Percentiles rank a stretch among this genome's conserved stretches.
Conservation (phyloP, 768 basidiomycete genomes). For the Melanogaster broomeanus region DNA sequence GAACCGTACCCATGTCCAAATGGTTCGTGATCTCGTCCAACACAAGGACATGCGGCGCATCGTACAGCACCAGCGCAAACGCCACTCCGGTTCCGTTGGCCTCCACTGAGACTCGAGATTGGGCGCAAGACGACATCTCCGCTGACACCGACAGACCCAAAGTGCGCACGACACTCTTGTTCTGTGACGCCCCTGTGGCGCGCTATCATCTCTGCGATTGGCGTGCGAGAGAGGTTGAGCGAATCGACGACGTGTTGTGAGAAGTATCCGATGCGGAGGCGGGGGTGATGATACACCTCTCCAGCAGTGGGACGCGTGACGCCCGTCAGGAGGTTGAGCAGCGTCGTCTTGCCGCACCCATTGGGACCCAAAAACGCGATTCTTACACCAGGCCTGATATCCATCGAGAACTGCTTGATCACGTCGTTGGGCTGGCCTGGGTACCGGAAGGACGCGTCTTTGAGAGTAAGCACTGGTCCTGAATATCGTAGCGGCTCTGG, state of each 20-base stretch:
- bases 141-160: conserved; percentile 11
- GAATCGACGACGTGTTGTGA: conserved; percentile 63
- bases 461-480: conserved; percentile 35
- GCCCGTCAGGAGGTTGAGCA: conserved; percentile 49
- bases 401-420: conserved; percentile 37
- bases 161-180: conserved; percentile 29
- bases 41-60: conserved; percentile 52
- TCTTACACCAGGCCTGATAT: conserved; percentile 39
- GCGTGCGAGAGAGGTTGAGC: conserved; percentile 26
- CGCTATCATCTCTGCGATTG: conserved; percentile 30
- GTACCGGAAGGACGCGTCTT: conserved; percentile 37
- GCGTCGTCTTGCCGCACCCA: conserved; percentile 46
- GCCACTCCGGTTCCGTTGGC: conserved; percentile 45
- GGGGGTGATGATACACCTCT: conserved; percentile 52
- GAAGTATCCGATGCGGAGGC: conserved; percentile 58
- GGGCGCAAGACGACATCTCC: conserved; percentile 7
- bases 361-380: conserved; percentile 43
- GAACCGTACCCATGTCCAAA: conserved; percentile 62
- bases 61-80: conserved; percentile 53
- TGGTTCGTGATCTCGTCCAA: conserved; percentile 71
- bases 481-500: conserved; percentile 31
- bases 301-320: conserved; percentile 45
- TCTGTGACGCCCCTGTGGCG: conserved; percentile 29
- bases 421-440: conserved; percentile 23
- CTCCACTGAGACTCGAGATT: conserved; percentile 25